phyloP scores from a whole-genome alignment of 345 rosid genomes.

The Citrus hindsii region DNA sequence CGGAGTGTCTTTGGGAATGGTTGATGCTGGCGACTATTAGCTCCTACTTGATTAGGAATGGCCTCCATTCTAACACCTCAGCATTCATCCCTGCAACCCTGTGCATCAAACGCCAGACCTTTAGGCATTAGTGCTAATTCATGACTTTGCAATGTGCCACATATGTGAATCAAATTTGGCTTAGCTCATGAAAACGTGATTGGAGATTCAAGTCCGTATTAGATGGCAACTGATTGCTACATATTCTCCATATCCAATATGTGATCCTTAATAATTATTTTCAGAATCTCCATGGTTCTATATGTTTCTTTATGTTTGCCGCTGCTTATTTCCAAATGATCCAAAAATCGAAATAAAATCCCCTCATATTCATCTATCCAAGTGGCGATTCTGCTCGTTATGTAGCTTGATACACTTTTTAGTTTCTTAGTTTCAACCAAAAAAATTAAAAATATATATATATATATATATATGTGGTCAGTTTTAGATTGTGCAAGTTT shows the following conservation, averaged over 20 bases:
- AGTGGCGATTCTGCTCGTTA: background rate
- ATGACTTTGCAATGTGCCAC: background rate
- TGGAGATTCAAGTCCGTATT: background rate
- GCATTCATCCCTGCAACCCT: background rate
- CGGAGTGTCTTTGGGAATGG: background rate
- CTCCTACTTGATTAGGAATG: background rate
- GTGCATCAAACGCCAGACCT: background rate
- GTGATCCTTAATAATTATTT: background rate
- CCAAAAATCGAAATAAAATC: background rate
- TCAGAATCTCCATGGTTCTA: background rate
- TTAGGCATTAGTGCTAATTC: background rate
- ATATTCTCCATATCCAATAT: background rate
- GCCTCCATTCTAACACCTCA: background rate
- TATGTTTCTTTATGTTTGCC: background rate
- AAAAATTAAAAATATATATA: background rate
- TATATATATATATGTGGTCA: background rate
- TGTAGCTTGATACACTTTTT: background rate
- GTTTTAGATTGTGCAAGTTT: background rate
- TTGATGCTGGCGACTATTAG: background rate
- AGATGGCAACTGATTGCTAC: background rate
- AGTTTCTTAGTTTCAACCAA: background rate
- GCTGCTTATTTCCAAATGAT: background rate
- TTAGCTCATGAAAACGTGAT: background rate
- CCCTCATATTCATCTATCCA: background rate
- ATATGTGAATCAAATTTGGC: background rate